Base-by-base conservation (phyloP, 2,329 filamentous ascomycete species). In the Apiospora arundinis region DNA sequence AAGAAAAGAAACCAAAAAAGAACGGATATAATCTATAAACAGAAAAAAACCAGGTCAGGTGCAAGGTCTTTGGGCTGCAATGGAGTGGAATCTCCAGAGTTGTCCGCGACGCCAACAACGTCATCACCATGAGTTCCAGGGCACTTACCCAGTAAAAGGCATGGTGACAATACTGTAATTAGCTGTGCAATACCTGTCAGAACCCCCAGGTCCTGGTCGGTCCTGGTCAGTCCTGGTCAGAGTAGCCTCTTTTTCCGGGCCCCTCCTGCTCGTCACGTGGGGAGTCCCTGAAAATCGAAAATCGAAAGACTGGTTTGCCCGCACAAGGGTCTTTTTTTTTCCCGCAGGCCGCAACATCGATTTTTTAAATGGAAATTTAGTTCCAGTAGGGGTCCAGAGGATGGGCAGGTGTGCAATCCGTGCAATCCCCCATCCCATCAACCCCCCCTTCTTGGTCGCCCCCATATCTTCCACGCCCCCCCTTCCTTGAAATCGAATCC, bases 211-310 rank as follows among this genome's bases (percentile, higher is more conserved):
- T 37, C 56, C 56, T 40, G 56, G 56, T 37, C 18, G 23, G 52
- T 37, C 56, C 56, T 40, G 56, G 56, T 37, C 18, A 11, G 52
- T 37, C 56, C 56, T 40, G 56, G 56, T 37, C 18, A 11, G 12
- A 40, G 32, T 63, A 37, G 32, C 56, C 56, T 63, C 56, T 63
- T 63, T 63, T 40, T 12, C 21, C 16, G 48, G 28, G 56, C 56
- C 56, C 56, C 56, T 63, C 56, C 56, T 37, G 56, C 56, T 63
- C 56, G 56, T 63, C 56, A 63, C 56, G 56, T 63, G 56, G 56
- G 16, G 28, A 23, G 52, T 14, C 67, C 67, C 67, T 68, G 67
- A 48, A 68, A 49, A 68, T 68, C 67, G 67, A 48, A 68, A 49
- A 68, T 68, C 67, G 23, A n/a, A 45, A 45, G 16, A 42, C 45